phyloP scores from a whole-genome alignment of 1,139 yeast species.

The Suhomyces bolitotheri region DNA sequence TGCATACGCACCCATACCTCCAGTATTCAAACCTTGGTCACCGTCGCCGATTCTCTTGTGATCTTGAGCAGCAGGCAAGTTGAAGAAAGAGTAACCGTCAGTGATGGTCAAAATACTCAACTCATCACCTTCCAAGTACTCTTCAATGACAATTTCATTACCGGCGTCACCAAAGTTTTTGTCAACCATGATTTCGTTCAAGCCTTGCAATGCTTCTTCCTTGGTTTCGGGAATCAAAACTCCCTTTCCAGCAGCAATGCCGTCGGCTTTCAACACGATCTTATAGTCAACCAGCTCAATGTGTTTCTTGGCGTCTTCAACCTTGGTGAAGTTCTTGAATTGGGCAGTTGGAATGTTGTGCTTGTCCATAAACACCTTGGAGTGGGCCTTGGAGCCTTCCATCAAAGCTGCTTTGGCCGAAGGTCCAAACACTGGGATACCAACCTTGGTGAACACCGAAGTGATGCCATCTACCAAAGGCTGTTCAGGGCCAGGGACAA shows the following conservation, averaged over 20 bases:
- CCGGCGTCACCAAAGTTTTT: constrained; percentile 93
- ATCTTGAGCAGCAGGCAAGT: constrained; percentile 97
- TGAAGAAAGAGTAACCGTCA: constrained; percentile 90
- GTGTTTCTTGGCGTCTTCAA: constrained; percentile 71
- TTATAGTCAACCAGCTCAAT: constrained; percentile 66
- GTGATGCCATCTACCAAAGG: constrained; percentile 94
- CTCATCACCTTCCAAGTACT: constrained; percentile 95
- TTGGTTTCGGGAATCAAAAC: constrained; percentile 86
- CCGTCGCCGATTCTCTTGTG: constrained; percentile 95
- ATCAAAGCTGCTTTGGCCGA: constrained; percentile 83
- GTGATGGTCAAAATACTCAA: constrained; percentile 87
- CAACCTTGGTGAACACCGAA: constrained; percentile 66
- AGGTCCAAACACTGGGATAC: constrained; percentile 97
- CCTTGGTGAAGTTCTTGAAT: constrained; percentile 77
- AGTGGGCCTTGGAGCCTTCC: constrained; percentile 97
- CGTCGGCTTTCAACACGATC: constrained; percentile 95
- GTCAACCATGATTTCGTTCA: constrained; percentile 86
- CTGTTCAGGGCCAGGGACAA: constrained; percentile 98
- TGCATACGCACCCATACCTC: constrained; percentile 99
- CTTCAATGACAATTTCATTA: constrained; percentile 95
- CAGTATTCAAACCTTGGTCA: constrained; percentile 93
- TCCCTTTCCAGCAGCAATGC: constrained; percentile 98
- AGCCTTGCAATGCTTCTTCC: constrained; percentile 82
- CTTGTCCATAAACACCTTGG: constrained; percentile 90
- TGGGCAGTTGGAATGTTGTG: constrained; percentile 94